Evolutionary conservation across 495 filamentous ascomycete genomes (phyloP), one percentile per base, ranked within the genome.

Genomic region (Parmelia sp.): DNA sequence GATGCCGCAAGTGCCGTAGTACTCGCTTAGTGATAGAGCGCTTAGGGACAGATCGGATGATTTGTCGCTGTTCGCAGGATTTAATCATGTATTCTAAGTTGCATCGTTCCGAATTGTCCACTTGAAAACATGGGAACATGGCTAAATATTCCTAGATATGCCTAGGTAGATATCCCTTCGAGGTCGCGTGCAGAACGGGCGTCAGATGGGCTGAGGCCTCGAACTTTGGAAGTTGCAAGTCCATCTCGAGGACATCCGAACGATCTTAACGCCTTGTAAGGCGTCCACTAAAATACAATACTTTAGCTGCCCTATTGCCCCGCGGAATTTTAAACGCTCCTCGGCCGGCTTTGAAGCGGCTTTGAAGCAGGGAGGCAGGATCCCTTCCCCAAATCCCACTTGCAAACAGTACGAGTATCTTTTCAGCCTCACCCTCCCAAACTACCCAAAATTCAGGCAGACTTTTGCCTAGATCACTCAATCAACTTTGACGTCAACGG

Each of bases 391-490:
- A 36, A 36, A 36, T 40, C 36, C 25, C 49, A 42, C 61, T 37
- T 42, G 39, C 37, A 42, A 12, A 53, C 39, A 9, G 23, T 51
- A 47, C 59, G 40, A 51, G 19, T 17, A 27, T 62, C 47, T n/a
- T 63, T 58, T 59, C 62, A 64, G 62, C 62, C 62, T 64, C 62
- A 60, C 42, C 42, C 21, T 35, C 39, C 4, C 10, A 15, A 14
- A 19, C 14, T 36, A 25, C 40, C 10, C 42, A 59, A 10, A 33
- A 59, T 36, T 64, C 44, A 64, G 40, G 42, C 57, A 44, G 33
- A 39, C 3, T 14, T 12, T 31, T 29, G 47, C 31, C 21, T 23
- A 9, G 35, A 40, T 15, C 17, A 59, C n/a, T 25, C 33, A 17
- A 51, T 40, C 8, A 8, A 21, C 51, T 33, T 7, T 27, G 42